phyloP scores from a whole-genome alignment of 2,329 filamentous ascomycete species.

The Fusarium nygamai region DNA sequence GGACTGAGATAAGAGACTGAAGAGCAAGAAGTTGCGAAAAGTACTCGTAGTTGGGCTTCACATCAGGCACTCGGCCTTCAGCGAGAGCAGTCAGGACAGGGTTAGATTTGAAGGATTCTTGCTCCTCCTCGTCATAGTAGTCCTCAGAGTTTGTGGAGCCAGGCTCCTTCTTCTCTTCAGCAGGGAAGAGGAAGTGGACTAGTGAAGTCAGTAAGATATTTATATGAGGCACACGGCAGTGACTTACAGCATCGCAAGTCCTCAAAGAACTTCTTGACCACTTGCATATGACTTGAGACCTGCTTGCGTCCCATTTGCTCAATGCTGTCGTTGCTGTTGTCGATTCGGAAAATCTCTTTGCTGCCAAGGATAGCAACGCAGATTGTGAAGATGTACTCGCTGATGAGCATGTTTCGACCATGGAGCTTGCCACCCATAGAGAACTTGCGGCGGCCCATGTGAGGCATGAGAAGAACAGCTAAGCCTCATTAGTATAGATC shows the following conservation, averaged over 20 bases:
- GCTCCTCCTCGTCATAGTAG: constrained; percentile 55
- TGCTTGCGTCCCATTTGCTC: constrained; percentile 68
- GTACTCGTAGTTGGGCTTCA: constrained; percentile 70
- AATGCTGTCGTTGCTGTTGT: constrained; percentile 56
- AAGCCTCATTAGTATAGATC: constrained; percentile 32
- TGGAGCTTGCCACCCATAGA: constrained; percentile 71
- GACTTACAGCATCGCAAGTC: constrained; percentile 71
- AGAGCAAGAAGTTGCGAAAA: constrained; percentile 65
- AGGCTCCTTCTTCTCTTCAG: constrained; percentile 64
- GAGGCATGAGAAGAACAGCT: constrained; percentile 73
- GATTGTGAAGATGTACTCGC: constrained; percentile 68
- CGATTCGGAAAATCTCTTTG: constrained; percentile 56
- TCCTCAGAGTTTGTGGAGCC: constrained; percentile 71
- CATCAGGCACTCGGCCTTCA: constrained; percentile 65
- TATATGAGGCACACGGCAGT: background rate
- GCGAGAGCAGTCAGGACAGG: constrained; percentile 70
- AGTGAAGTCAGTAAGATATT: constrained; percentile 15
- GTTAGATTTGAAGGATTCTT: constrained; percentile 71
- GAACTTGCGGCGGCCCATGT: constrained; percentile 74
- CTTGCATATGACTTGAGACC: constrained; percentile 77
- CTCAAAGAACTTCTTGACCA: constrained; percentile 73
- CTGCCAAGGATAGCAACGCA: constrained; percentile 52
- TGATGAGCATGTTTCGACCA: constrained; percentile 76
- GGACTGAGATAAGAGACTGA: constrained; percentile 63
- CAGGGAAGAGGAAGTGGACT: constrained; percentile 71